Conservation (phyloP, 2,329 filamentous ascomycete genomes). For the Zymoseptoria ardabiliae region DNA sequence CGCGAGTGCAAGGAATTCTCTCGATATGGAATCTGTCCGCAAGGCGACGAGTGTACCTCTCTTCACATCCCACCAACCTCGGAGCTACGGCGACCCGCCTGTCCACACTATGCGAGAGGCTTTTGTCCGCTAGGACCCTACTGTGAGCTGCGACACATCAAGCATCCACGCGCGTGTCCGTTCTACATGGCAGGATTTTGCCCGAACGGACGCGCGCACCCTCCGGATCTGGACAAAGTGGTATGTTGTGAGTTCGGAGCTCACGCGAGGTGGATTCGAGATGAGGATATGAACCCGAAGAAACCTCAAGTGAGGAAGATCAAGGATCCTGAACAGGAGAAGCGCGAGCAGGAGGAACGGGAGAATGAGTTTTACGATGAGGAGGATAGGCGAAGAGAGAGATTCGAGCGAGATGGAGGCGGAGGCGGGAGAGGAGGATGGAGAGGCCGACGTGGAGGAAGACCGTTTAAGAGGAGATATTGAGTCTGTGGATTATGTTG, state of each 20-base stretch:
- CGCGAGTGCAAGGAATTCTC: constrained; percentile 97
- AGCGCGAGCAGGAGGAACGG: constrained; percentile 53
- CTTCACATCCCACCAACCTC: constrained; percentile 53
- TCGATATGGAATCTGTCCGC: constrained; percentile 87
- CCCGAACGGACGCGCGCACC: constrained; percentile 56
- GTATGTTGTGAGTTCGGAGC: constrained; percentile 66
- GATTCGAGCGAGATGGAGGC: constrained; percentile 41
- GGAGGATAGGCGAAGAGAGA: constrained; percentile 40
- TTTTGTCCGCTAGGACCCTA: constrained; percentile 86
- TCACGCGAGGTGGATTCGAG: constrained; percentile 70
- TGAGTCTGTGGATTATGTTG: neutral
- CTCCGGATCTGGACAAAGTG: constrained; percentile 30
- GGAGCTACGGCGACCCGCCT: constrained; percentile 55
- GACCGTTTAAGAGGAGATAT: constrained; percentile 23
- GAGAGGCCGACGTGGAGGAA: constrained; percentile 41
- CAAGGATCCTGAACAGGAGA: constrained; percentile 64
- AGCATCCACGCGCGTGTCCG: constrained; percentile 63
- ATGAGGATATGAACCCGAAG: constrained; percentile 52
- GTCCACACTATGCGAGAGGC: constrained; percentile 77
- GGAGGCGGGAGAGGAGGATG: constrained; percentile 30
- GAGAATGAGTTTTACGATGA: constrained; percentile 48
- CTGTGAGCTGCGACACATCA: constrained; percentile 83
- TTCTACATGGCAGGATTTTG: constrained; percentile 95
- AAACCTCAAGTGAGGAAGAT: constrained; percentile 56
- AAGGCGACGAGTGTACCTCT: constrained; percentile 78